Conservation (phyloP, 2,329 filamentous ascomycete genomes). For the Fusarium xyrophilum region DNA sequence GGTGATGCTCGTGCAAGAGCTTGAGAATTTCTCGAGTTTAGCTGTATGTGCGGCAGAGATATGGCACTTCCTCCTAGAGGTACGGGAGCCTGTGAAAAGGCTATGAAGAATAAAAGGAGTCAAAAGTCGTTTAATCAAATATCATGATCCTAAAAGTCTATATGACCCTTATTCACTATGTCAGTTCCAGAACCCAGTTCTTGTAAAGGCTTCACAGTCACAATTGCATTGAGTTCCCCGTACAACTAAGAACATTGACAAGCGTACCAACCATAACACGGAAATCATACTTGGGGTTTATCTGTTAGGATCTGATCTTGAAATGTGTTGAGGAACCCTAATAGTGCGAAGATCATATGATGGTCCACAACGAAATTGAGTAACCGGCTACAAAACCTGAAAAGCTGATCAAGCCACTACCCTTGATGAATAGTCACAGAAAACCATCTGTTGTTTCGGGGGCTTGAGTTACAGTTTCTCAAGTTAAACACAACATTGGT, state of each 20-base stretch:
- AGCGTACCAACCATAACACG: background rate
- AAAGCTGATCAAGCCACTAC: background rate
- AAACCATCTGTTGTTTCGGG: background rate
- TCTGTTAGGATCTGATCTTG: background rate
- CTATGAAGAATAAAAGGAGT: conserved; percentile 40
- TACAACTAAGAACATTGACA: background rate
- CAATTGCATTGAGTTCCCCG: background rate
- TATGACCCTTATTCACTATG: background rate
- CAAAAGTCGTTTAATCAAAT: conserved; percentile 38
- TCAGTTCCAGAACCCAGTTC: background rate
- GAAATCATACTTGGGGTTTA: background rate
- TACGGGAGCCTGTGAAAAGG: conserved; percentile 34
- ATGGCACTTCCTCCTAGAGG: conserved; percentile 39
- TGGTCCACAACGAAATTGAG: background rate
- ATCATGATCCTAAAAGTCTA: conserved; percentile 13
- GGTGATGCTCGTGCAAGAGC: conserved; percentile 46
- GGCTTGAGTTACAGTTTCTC: background rate
- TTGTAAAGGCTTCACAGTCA: background rate
- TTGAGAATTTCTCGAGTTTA: conserved; percentile 42
- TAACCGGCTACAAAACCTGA: background rate
- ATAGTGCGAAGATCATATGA: background rate
- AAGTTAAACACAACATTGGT: background rate
- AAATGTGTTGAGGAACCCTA: background rate
- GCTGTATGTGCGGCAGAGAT: conserved; percentile 41
- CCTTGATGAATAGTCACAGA: background rate